These are phyloP conservation scores for Neonectria neomacrospora DNA, from an alignment of 2,329 filamentous ascomycete species.

Conservation along the genomic window DNA sequence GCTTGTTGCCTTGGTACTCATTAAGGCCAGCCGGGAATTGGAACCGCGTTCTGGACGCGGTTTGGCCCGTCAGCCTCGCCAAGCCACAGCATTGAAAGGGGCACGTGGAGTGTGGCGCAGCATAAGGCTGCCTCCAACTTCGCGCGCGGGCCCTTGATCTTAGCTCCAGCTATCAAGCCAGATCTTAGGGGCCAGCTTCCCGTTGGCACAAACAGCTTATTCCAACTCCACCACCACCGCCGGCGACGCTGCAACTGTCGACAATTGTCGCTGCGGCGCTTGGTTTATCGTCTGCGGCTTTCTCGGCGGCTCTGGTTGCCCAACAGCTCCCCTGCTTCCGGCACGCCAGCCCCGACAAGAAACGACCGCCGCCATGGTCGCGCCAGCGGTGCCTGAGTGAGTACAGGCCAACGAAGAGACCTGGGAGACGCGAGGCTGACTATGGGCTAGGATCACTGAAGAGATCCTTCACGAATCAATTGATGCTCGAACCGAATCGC, in stretches of 20 bases:
- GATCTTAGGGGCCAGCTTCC: constrained; percentile 45
- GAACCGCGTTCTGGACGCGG: constrained; percentile 43
- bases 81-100: constrained; percentile 36
- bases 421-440: constrained; percentile 38
- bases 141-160: constrained; percentile 31
- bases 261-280: constrained; percentile 11
- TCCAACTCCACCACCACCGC: constrained; percentile 35
- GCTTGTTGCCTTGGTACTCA: constrained; percentile 32
- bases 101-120: constrained; percentile 46
- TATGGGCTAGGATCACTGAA: constrained; percentile 80
- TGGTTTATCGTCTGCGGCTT: constrained; percentile 12
- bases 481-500: constrained; percentile 89
- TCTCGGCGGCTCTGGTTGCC: constrained; percentile 8
- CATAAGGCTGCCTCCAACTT: constrained; percentile 32
- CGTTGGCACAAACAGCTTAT: constrained; percentile 33
- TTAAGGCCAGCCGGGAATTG: constrained; percentile 29
- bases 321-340: constrained; percentile 7
- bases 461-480: constrained; percentile 92
- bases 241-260: constrained; percentile 28
- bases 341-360: constrained; percentile 27
- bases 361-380: constrained; percentile 67
- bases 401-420: constrained; percentile 44
- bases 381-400: constrained; percentile 81
- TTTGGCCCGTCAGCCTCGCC: constrained; percentile 36
- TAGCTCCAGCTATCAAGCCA: constrained; percentile 45